Percentiles rank a stretch among this genome's conserved stretches.
These are phyloP conservation scores for Fusarium brevicatenulatum DNA, from an alignment of 2,329 filamentous ascomycete genomes.

Conservation along the genomic window DNA sequence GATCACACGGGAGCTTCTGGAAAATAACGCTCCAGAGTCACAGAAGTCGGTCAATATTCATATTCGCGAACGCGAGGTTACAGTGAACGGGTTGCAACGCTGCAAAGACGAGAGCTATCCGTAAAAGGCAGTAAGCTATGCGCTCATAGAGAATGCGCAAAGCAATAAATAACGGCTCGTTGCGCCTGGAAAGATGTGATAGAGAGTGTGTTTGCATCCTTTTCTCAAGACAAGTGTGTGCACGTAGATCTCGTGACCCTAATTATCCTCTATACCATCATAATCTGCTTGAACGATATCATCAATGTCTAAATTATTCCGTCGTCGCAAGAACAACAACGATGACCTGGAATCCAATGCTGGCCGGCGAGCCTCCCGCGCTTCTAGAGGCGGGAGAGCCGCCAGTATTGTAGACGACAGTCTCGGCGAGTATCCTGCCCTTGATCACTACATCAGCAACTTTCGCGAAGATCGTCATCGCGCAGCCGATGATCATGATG, in stretches of 20 bases:
- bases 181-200: neutral
- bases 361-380: slow-evolving; percentile 15
- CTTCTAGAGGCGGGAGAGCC: slow-evolving; percentile 10
- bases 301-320: slow-evolving; percentile 20
- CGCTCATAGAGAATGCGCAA: neutral
- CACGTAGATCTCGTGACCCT: neutral
- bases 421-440: slow-evolving; percentile 24
- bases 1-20: neutral
- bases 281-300: neutral
- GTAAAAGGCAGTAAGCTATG: neutral
- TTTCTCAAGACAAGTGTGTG: neutral
- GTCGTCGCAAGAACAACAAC: slow-evolving; percentile 19
- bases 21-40: neutral
- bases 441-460: slow-evolving; percentile 29
- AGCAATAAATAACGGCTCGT: neutral
- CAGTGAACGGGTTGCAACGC: neutral
- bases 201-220: neutral
- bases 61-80: slow-evolving; percentile 1
- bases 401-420: slow-evolving; percentile 17
- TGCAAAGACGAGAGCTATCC: neutral
- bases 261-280: neutral
- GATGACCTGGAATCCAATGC: slow-evolving; percentile 22
- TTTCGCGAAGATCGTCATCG: slow-evolving; percentile 31
- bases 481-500: neutral
- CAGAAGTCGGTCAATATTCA: neutral